These are phyloP conservation scores for Pseudonectria foliicola DNA, from an alignment of 2,329 filamentous ascomycete species.

Conservation along the genomic window DNA sequence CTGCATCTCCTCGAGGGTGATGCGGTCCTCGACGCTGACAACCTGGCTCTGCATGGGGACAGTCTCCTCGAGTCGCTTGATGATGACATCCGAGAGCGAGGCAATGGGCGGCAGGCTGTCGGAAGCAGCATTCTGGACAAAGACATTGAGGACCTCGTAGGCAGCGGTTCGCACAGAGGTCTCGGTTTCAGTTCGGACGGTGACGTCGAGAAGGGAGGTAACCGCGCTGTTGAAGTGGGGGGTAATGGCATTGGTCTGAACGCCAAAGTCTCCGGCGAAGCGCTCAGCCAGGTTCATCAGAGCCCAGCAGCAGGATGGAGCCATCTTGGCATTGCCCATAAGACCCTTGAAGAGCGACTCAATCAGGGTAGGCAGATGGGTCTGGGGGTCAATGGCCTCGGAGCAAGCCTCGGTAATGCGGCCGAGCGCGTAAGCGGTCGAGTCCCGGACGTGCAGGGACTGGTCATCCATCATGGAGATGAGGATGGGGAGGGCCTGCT, in stretches of 20 bases:
- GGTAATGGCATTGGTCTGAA: slow-evolving; percentile 72
- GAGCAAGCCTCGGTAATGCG: slow-evolving; percentile 93
- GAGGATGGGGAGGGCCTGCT: slow-evolving; percentile 86
- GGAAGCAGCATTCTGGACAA: slow-evolving; percentile 82
- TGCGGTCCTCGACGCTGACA: slow-evolving; percentile 92
- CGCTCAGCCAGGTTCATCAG: slow-evolving; percentile 97
- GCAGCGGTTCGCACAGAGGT: slow-evolving; percentile 88
- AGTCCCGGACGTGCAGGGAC: slow-evolving; percentile 87
- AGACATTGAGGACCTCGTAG: slow-evolving; percentile 94
- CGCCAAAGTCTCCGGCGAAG: slow-evolving; percentile 80
- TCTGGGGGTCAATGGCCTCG: slow-evolving; percentile 77
- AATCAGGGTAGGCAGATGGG: slow-evolving; percentile 80
- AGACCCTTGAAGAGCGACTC: slow-evolving; percentile 84
- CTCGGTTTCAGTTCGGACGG: slow-evolving; percentile 74
- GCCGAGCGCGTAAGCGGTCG: slow-evolving; percentile 89
- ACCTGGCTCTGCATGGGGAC: slow-evolving; percentile 86
- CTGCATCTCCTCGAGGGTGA: slow-evolving; percentile 95
- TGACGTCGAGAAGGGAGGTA: slow-evolving; percentile 75
- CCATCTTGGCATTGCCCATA: slow-evolving; percentile 91
- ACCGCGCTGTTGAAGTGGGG: slow-evolving; percentile 92
- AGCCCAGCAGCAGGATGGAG: slow-evolving; percentile 96
- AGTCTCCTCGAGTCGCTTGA: slow-evolving; percentile 86
- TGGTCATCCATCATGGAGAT: slow-evolving; percentile 88
- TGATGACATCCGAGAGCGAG: slow-evolving; percentile 75
- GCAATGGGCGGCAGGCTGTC: slow-evolving; percentile 78